These are phyloP conservation scores for Ophiostoma sp. DNA, from an alignment of 2,329 filamentous ascomycete species.

Conservation along the genomic window DNA sequence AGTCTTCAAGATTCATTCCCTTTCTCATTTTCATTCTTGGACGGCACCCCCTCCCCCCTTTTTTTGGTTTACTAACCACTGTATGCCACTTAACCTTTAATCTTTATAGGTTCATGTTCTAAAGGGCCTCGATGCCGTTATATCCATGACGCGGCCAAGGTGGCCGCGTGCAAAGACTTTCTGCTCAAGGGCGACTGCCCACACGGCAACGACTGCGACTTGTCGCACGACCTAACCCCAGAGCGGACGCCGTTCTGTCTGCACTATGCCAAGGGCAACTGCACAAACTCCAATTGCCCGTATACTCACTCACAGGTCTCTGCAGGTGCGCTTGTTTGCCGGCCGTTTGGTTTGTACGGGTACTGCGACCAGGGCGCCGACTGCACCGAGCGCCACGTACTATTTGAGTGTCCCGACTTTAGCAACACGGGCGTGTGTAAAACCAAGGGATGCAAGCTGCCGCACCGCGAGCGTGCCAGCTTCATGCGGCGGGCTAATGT, in stretches of 20 bases:
- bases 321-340: constrained; percentile 73
- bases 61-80: constrained; percentile 17
- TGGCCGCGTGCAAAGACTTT: constrained; percentile 85
- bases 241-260: constrained; percentile 83
- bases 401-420: constrained; percentile 90
- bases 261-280: constrained; percentile 85
- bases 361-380: constrained; percentile 78
- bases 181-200: constrained; percentile 73
- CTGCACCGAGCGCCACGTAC: constrained; percentile 78
- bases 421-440: constrained; percentile 84
- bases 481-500: constrained; percentile 63
- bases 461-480: constrained; percentile 83
- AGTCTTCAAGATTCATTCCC: not conserved
- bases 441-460: constrained; percentile 73
- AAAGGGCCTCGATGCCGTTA: constrained; percentile 77
- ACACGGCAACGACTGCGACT: constrained; percentile 73
- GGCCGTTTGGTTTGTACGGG: constrained; percentile 75
- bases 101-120: constrained; percentile 68
- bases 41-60: not conserved
- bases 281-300: constrained; percentile 76
- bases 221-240: constrained; percentile 79
- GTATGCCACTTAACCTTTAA: not conserved
- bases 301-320: constrained; percentile 81
- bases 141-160: constrained; percentile 76
- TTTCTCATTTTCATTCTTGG: constrained; percentile 1